Evolutionary conservation across 805 yeast species (phyloP), one percentile per base, ranked within the genome.

Genomic region (Ogataea paraovalis): DNA sequence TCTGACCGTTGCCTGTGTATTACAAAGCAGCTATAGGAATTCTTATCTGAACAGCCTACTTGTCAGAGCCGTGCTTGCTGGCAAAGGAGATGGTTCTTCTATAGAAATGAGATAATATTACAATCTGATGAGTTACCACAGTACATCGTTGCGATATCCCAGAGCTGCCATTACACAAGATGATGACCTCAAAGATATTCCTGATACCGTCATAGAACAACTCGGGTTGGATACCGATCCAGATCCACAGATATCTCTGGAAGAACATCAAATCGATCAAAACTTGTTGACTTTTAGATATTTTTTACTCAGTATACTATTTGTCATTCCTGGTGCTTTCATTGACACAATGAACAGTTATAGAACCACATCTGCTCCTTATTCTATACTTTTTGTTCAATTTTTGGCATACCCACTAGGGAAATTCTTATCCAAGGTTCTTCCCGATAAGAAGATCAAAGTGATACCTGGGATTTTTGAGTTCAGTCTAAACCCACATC

Each of bases 361-460:
- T 45, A 48, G 66, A 42, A 60, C 65, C 7, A 61, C 66, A 2
- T 55, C 61, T 38, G 80, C 80, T 2, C 75, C 78, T 0, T 77
- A 75, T 51, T 73, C 78, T 27, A 73, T 77, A 20, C 68, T 76
- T 45, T 75, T 76, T 55, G 82, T 76, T 3, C 82, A 77, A 54
- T 73, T 76, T 43, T 70, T 71, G 5, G 62, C 73, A 3, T 76
- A 76, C 52, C 75, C 76, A 59, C 59, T 68, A 2, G 81, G 81
- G 1, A 66, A 69, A 45, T 72, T 71, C 68, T 53, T 77, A 42
- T 78, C 81, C 0, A 54, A 46, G 20, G 59, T 56, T 0, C 60
- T 78, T 3, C 82, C 82, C 0, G 44, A 55, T 9, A 64, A 57
- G 44, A 44, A 57, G 6, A 39, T 44, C 13, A 8, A 16, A 18